Percentiles rank a stretch among this genome's conserved stretches.
These are phyloP conservation scores for Moricandia moricandioides DNA, from an alignment of 345 rosid species.

Conservation along the genomic window DNA sequence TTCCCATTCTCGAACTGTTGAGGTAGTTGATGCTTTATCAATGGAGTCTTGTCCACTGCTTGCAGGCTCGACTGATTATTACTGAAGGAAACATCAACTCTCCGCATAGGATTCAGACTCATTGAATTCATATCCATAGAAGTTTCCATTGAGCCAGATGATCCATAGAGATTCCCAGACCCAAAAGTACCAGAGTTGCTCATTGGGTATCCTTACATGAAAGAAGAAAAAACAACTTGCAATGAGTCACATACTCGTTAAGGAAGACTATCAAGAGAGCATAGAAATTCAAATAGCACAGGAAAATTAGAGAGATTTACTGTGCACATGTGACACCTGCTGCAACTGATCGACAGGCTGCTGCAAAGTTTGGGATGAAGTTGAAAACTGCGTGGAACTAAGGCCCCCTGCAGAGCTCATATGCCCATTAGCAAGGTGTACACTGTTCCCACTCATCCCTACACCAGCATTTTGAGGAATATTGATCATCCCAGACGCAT, in stretches of 20 bases:
- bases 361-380: constrained; percentile 62
- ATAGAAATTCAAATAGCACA: constrained; percentile 12
- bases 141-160: constrained; percentile 54
- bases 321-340: constrained; percentile 56
- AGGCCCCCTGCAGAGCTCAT: constrained; percentile 24
- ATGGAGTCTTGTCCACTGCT: constrained; percentile 45
- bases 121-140: constrained; percentile 50
- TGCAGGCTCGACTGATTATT: constrained; percentile 58
- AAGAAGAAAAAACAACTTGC: constrained; percentile 1
- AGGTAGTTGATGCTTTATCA: constrained; percentile 44
- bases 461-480: constrained; percentile 55
- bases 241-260: constrained; percentile 10
- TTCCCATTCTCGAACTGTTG: constrained; percentile 67
- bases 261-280: constrained; percentile 11
- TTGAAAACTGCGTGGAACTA: constrained; percentile 44
- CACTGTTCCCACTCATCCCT: constrained; percentile 63
- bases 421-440: constrained; percentile 36
- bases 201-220: constrained; percentile 72
- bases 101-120: constrained; percentile 52
- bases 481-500: constrained; percentile 63
- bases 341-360: constrained; percentile 73
- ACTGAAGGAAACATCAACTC: constrained; percentile 47
- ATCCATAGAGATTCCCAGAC: constrained; percentile 61
- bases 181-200: constrained; percentile 55
- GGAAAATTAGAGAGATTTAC: constrained; percentile 46